Evolutionary conservation across 176 grass and related monocot species (phyloP), one percentile per base, ranked within the genome.

Genomic region (Olyra latifolia): DNA sequence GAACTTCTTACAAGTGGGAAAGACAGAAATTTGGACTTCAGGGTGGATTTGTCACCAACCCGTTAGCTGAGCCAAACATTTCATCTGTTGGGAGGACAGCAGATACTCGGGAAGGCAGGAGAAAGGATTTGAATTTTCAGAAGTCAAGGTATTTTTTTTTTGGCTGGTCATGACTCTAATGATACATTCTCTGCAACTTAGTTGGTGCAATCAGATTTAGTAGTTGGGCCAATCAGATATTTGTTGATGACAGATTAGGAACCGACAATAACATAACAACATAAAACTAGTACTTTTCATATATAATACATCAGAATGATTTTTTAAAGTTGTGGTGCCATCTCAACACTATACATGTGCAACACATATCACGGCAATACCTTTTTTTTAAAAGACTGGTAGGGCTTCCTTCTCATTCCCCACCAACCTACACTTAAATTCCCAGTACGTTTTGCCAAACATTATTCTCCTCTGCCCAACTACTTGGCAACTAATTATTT

Each of bases 41-140:
- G 79, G 86, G 90, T 78, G 96, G 87, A 44, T 85, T 99, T 82
- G 86, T 93, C 60, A 86, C 88, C 44, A 99, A 99, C 70, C 95
- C 95, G 15, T 81, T 98, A 67, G 95, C 95, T 10, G 92, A 98
- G 90, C 85, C 83, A 8, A 98, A 91, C 45, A 61, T 73, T 76
- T 74, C 85, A 46, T 80, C 85, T 72, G 41, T 73, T 45, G 91
- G 74, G 19, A 88, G 60, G 45, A 62, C 78, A 60, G 83, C 44
- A 16, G 27, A 71, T 68, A 59, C 56, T 72, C 80, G 74, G 71
- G 76, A 90, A 62, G 82, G 82, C 78, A 90, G 82, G 57, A 90
- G 64, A 60, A 87, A 48, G 27, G 78, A 86, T 73, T 76, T 65
- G 85, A 69, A 59, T 74, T 50, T 61, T 47, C 85, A 78, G 24